Base-by-base conservation (phyloP, 805 yeast genomes). In the Saccharomycopsis sp. region DNA sequence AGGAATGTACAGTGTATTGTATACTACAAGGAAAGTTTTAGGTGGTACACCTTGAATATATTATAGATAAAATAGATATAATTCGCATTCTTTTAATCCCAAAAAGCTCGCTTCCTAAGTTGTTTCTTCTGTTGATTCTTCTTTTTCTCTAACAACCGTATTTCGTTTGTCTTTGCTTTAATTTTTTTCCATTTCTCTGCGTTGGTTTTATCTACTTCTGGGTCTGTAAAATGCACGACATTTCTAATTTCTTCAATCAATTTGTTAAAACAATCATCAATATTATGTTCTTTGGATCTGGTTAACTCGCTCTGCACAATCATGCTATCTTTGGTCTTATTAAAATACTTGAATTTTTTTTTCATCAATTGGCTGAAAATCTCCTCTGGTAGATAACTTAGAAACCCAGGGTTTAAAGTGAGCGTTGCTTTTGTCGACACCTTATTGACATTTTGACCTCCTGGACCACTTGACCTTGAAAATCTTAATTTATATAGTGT, bases 391-490 rank as follows among this genome's bases (percentile, higher is more conserved):
- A 55, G 48, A 1, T 72, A 71, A 1, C 55, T 51, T 72, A 85
- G 71, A 28, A 66, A 58, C 4, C 60, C 60, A 0, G 80, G 54
- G 4, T 74, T 64, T 16, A 85, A 57, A 0, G 85, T 79, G 5
- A 88, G 85, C 54, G 85, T 81, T 1, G 84, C 71, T 24, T 65
- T 69, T 45, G 64, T 67, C 57, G 50, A 72, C 71, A 7, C 69
- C 54, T 85, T 85, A 59, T 85, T 85, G 8, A 86, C 94, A 56
- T 86, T 81, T 54, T 85, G 95, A 0, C 95, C 95, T 1, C 95
- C 95, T 0, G 95, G 86, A 0, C 95, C 95, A 27, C 88, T 75
- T 0, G 93, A 73, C 47, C 89, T 60, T 43, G 77, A 66, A 55
- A 62, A 81, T 3, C 67, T 51, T 1, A 72, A 56, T 2, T 63